Evolutionary conservation across 1,284 basidiomycete species (phyloP), one percentile per base, ranked within the genome.

Genomic region (Fistulinella staudtii): DNA sequence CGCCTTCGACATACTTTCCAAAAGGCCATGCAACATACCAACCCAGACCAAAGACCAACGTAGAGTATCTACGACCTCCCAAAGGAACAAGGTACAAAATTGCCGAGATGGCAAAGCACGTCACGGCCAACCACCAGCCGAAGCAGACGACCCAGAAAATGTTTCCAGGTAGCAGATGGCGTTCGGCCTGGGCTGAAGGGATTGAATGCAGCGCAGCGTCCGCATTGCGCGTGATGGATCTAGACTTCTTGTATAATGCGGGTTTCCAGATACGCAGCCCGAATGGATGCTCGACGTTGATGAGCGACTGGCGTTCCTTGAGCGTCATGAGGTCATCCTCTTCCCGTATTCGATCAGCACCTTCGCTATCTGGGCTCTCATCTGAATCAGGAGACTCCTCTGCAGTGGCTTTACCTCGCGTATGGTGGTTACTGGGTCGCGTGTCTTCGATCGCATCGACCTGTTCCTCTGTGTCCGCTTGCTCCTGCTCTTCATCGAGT

Each of bases 191-290:
- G 1, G 93, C 89, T 15, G 92, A 94, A 1, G 96, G 96, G 30
- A 89, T 79, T 14, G 87, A 82, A 64, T 99, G 96, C 3, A 99
- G 78, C 0, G 90, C 96, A 44, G 87, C 83, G 66, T 99, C 96
- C 31, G 96, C 96, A 66, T 93, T 86, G 45, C 94, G 88, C 34
- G 95, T 97, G 53, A 99, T 90, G 2, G 94, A 93, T 37, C 96
- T 86, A 22, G 89, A 90, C 67, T 99, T 99, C 70, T 96, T 95
- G 81, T 99, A 99, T 42, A 99, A 69, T 0, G 96, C 96, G 11
- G 96, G 96, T 68, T 99, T 99, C 96, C 96, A 99, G 63, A 99
- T 98, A 36, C 93, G 96, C 53, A 99, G 77, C 75, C 96, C 96
- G 67, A 99, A 99, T 7, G 96, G 96, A 67, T 99, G 96, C 64